Evolutionary conservation across 495 filamentous ascomycete genomes (phyloP), one percentile per base, ranked within the genome.

Genomic region (Lasiosphaeria miniovina): DNA sequence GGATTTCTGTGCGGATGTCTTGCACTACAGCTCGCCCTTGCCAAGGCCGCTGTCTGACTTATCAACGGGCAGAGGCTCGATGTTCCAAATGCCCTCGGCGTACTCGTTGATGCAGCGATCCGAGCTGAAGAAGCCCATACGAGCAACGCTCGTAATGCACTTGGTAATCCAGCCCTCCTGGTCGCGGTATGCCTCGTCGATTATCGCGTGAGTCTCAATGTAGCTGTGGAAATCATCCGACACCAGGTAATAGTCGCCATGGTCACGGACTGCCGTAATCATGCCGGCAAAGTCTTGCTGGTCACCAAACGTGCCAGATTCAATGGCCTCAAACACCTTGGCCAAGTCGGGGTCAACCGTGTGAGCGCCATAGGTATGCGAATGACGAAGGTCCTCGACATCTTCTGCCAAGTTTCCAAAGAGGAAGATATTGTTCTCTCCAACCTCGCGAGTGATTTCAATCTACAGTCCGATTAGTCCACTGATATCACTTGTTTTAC

Each of bases 51-150:
- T 41, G 33, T 46, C 41, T 2, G 54, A 57, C 41, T 53, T 59
- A 46, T 75, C 69, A 15, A 78, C 70, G 8, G 64, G 60, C 33
- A 93, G 71, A 5, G 93, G 90, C 79, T 98, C 93, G 35, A 95
- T 74, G 64, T 96, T 98, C 93, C 94, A 98, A 68, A 98, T 96
- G 52, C 80, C 86, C 74, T 98, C 93, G 11, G 94, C 93, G 75
- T 98, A 98, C 82, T 98, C 95, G 67, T 91, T 89, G 64, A 97
- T 97, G 71, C 95, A 96, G n/a, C 94, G 82, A 73, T 98, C 94
- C 53, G 88, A 90, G 54, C 85, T 91, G 78, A 98, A 98, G 82
- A 98, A 98, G 10, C 94, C 94, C 94, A 98, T 98, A 15, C 91
- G 77, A 11, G 72, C 84, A 3, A 98, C 94, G 52, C 86, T 90